phyloP scores from a whole-genome alignment of 768 basidiomycete species.

The Tylopilus intermedius region DNA sequence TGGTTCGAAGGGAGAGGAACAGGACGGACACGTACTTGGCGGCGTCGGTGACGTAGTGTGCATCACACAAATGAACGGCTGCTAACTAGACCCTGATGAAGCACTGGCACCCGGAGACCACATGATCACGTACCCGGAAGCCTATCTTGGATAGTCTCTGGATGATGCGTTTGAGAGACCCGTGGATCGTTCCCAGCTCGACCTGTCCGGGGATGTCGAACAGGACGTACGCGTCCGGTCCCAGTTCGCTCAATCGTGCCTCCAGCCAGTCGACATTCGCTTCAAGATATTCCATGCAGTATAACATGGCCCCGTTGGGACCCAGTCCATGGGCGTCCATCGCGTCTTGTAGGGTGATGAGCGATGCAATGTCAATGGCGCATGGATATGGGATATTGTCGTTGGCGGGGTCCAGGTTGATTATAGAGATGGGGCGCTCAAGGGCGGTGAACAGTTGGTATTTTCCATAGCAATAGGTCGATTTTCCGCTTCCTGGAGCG shows the following conservation, averaged over 20 bases:
- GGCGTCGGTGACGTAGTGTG: slow-evolving; percentile 94
- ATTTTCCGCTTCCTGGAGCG: slow-evolving; percentile 83
- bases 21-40: slow-evolving; percentile 92
- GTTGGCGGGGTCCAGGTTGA: slow-evolving; percentile 93
- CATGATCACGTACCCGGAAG: slow-evolving; percentile 69
- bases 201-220: slow-evolving; percentile 98
- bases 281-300: slow-evolving; percentile 95
- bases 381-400: slow-evolving; percentile 59
- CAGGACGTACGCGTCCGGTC: slow-evolving; percentile 76
- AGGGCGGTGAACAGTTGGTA: slow-evolving; percentile 86
- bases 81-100: slow-evolving; percentile 56
- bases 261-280: slow-evolving; percentile 90
- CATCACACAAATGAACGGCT: slow-evolving; percentile 92
- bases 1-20: slow-evolving; percentile 86
- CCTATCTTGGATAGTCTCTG: slow-evolving; percentile 63
- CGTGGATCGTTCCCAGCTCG: slow-evolving; percentile 94
- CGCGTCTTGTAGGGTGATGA: slow-evolving; percentile 83
- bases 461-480: slow-evolving; percentile 85
- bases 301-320: slow-evolving; percentile 94
- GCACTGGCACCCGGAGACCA: background rate
- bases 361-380: slow-evolving; percentile 73
- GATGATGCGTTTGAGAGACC: slow-evolving; percentile 78
- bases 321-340: slow-evolving; percentile 84
- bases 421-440: slow-evolving; percentile 76
- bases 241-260: slow-evolving; percentile 57